A percentile compares a stretch with the other conserved stretches of the same genome.
Conservation (phyloP, 108 stramenopile genomes). For the Cylindrotheca closterium region DNA sequence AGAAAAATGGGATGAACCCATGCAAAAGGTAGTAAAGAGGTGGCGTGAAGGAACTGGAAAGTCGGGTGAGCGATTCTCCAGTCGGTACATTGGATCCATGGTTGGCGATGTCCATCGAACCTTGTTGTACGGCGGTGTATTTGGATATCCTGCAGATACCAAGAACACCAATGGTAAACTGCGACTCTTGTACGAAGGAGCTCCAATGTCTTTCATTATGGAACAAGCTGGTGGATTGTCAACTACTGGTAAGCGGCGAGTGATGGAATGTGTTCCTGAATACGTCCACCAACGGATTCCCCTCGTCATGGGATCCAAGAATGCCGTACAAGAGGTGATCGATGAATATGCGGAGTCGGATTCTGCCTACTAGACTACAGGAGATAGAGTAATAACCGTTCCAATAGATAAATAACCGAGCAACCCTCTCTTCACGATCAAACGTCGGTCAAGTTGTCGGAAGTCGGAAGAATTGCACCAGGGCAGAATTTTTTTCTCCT, state of each 20-base stretch:
- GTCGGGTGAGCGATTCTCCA: constrained; percentile 58
- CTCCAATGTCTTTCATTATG: constrained; percentile 97
- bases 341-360: constrained; percentile 45
- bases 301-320: constrained; percentile 79
- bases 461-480: no score
- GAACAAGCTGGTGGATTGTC: constrained; percentile 93
- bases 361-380: no score
- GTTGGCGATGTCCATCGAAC: constrained; percentile 99
- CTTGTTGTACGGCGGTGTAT: constrained; percentile 96
- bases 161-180: constrained; percentile 87
- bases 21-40: constrained; percentile 58
- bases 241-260: constrained; percentile 62
- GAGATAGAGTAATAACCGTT: no score
- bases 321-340: constrained; percentile 69
- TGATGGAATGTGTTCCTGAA: constrained; percentile 66
- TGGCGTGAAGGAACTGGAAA: constrained; percentile 76
- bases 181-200: constrained; percentile 84
- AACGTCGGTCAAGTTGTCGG: no score
- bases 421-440: no score
- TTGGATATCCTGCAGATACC: constrained; percentile 92
- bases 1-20: constrained; percentile 81
- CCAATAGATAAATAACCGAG: no score
- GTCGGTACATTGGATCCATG: constrained; percentile 98
- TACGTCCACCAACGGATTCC: constrained; percentile 82
- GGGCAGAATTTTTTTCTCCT: no score